Conservation (phyloP, 2,329 filamentous ascomycete genomes). For the Fusarium denticulatum region DNA sequence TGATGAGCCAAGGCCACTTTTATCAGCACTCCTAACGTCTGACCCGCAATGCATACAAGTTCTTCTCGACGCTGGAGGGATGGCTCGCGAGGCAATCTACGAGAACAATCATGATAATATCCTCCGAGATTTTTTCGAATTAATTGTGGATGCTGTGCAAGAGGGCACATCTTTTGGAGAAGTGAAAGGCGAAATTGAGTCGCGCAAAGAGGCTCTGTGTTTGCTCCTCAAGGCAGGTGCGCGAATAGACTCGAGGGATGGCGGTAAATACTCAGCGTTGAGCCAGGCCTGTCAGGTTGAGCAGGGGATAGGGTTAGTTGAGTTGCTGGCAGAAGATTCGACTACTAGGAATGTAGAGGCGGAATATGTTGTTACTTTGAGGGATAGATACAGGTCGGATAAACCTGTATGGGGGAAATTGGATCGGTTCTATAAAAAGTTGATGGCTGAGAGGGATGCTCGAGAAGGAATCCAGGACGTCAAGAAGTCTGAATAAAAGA, state of each 20-base stretch:
- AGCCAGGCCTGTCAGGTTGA: background rate
- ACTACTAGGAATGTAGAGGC: background rate
- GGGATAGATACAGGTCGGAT: background rate
- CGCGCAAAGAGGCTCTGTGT: background rate
- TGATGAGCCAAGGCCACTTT: background rate
- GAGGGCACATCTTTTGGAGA: too few relatives aligned
- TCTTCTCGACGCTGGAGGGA: background rate
- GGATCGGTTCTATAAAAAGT: background rate
- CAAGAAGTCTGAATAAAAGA: background rate
- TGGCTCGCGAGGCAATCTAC: background rate
- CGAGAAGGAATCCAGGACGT: rapidly evolving
- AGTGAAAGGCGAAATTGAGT: background rate
- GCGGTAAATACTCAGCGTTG: background rate
- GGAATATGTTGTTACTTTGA: background rate
- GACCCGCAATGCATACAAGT: background rate
- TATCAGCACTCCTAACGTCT: background rate
- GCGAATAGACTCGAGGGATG: background rate
- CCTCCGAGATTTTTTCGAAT: background rate
- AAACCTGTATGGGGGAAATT: background rate
- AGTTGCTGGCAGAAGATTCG: background rate
- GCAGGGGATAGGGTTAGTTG: background rate
- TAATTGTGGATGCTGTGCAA: background rate
- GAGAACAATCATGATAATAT: background rate
- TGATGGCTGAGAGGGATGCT: background rate
- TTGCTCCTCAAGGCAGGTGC: background rate